Base-by-base conservation (phyloP, 2,329 filamentous ascomycete genomes). In the Aspergillus quadrilineatus region DNA sequence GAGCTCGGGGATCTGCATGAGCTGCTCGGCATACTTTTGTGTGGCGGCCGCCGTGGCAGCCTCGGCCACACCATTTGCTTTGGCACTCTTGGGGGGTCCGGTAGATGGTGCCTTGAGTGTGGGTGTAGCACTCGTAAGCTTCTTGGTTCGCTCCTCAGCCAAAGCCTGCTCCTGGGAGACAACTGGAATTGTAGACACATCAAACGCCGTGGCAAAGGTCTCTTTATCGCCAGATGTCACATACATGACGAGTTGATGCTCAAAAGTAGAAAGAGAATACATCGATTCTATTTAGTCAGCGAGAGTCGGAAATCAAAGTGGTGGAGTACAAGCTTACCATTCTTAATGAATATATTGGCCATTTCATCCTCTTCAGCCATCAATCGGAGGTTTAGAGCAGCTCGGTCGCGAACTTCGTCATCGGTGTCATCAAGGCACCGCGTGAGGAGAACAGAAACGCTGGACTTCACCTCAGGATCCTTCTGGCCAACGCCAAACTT, bases 401-500 rank as follows among this genome's bases (percentile, higher is more conserved):
- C 94, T 72, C 94, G 91, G 72, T 99, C 94, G 66, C 94, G 87
- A 56, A 99, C 94, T 77, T 99, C 94, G 69, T 99, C 94, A 75
- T 99, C 94, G 4, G 92, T 92, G 72, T 99, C 94, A 73, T 99
- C 94, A 66, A 99, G 78, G 74, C 94, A 99, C 71, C 94, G 85
- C 28, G 89, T 95, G 36, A 99, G 87, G 46, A 99, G 83, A 49
- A 99, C 94, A 62, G 89, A 85, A 51, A 99, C 93, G 73, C 92
- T 97, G 66, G 90, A 88, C 85, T 97, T 97, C 68, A 99, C 91
- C 73, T 99, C 94, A 0, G 90, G 87, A 69, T 97, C 94, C 77
- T 95, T 92, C 75, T 97, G 94, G 34, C 90, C 92, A 57, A 97
- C 93, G 67, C 94, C 94, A 70, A 99, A 99, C 76, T 97, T 99